A percentile compares a stretch with the other conserved stretches of the same genome.
These are phyloP conservation scores for Dothideomycetes sp. DNA, from an alignment of 2,329 filamentous ascomycete genomes.

Conservation along the genomic window DNA sequence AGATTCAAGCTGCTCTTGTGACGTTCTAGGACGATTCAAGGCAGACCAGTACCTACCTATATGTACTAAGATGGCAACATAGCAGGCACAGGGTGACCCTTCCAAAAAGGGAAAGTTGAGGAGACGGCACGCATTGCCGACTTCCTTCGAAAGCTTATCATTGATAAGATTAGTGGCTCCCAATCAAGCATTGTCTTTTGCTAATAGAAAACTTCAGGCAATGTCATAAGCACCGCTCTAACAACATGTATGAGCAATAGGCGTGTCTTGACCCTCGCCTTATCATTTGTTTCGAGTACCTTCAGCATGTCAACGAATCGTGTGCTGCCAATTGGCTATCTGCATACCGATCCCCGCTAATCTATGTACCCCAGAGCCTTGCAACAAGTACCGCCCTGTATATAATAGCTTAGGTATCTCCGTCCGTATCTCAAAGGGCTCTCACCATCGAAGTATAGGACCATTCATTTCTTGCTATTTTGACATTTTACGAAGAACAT, in stretches of 20 bases:
- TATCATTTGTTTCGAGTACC: background rate
- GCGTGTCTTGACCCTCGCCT: no score
- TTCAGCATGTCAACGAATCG: no score
- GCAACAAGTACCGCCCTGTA: background rate
- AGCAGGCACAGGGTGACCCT: no score
- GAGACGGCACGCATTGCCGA: background rate
- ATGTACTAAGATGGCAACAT: no score
- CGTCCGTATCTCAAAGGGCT: background rate
- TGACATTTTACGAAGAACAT: background rate
- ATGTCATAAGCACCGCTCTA: no score
- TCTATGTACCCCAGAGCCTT: background rate
- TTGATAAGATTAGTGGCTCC: no score
- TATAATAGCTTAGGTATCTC: background rate
- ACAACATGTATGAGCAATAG: background rate
- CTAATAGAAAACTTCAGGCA: slow-evolving; percentile 3
- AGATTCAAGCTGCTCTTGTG: no score
- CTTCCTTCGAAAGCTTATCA: background rate
- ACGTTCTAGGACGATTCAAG: no score
- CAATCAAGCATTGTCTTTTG: background rate
- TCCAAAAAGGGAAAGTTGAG: background rate
- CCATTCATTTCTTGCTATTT: background rate
- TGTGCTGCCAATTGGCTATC: no score
- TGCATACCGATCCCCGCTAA: no score
- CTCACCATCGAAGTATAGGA: background rate
- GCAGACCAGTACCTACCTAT: no score